Base-by-base conservation (phyloP, 1,284 basidiomycete species). In the Marasmius oreades region DNA sequence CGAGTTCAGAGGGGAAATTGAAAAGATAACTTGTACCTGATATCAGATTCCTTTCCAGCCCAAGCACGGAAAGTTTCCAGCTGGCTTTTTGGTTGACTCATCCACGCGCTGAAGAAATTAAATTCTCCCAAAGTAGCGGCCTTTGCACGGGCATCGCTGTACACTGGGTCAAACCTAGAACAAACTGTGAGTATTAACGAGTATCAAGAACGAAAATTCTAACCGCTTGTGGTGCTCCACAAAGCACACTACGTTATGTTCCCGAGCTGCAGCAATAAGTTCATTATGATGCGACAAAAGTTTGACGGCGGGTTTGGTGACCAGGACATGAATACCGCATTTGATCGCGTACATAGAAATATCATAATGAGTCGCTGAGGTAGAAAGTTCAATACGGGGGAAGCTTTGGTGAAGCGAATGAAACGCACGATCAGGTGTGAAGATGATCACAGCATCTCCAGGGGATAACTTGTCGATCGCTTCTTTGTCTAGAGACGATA, bases 11-110 rank as follows among this genome's bases (percentile, higher is more conserved):
- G 18, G 18, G 3, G 39, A 42, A 4, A 50, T 16, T 37, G 37
- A 24, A 34, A 31, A 52, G 47, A 10, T 1, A 16, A 3, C 28
- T 24, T 10, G 45, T 55, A 83, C 86, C 86, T 89, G 70, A 95
- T 95, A 66, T 95, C 93, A 24, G 90, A 92, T 68, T 95, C 93
- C 70, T 88, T 91, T 22, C 94, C 94, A 7, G 93, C 94, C 94
- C 94, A 96, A 18, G 90, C 90, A 59, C 88, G 86, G 84, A 95
- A 96, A 0, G 93, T 95, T 72, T 93, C 91, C 26, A 97, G 80
- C 74, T 97, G 94, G 67, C 84, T 88, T 76, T 97, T 97, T 48
- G 94, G 94, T 70, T 96, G 94, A 65, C 90, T 93, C 94, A 97
- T 97, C 89, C 88, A 91, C 48, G 89, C 88, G 62, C 76, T 89